Evolutionary conservation across 2,329 filamentous ascomycete genomes (phyloP).

Genomic region (Aspergillus tubingensis): DNA sequence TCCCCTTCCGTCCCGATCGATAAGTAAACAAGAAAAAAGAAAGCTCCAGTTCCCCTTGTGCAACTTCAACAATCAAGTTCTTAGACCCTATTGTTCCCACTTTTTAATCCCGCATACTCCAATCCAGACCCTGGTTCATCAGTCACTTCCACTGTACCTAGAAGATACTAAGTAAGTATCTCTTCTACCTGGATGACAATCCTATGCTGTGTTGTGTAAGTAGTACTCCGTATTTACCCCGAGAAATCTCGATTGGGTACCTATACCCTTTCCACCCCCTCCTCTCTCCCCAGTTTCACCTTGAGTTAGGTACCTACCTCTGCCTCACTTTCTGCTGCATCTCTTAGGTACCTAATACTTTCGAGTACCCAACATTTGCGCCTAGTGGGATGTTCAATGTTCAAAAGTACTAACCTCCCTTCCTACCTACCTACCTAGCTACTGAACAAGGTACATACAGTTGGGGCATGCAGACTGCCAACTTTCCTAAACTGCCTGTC

Average conservation of each 20-base stretch:
- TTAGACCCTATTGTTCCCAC: background rate
- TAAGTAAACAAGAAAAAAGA: background rate
- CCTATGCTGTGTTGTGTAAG: too few species aligned
- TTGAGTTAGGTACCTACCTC: slow-evolving; percentile 2
- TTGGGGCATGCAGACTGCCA: background rate
- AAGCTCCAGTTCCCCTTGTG: background rate
- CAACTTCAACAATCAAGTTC: background rate
- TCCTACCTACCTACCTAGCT: background rate
- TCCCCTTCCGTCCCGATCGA: background rate
- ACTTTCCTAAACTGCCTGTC: too few species aligned
- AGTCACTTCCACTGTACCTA: background rate
- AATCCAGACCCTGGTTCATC: background rate
- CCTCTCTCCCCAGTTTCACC: background rate
- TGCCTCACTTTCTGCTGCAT: background rate
- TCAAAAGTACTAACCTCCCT: background rate
- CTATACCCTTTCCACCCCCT: background rate
- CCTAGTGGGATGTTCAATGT: background rate
- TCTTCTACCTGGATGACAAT: background rate
- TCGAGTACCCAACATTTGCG: background rate
- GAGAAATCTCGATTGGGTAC: background rate
- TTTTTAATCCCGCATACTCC: background rate
- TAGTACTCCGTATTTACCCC: background rate
- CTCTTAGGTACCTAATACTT: background rate
- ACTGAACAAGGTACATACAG: background rate
- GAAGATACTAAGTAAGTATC: background rate